Evolutionary conservation across 1,284 basidiomycete genomes (phyloP).

Genomic region (Malassezia equina): DNA sequence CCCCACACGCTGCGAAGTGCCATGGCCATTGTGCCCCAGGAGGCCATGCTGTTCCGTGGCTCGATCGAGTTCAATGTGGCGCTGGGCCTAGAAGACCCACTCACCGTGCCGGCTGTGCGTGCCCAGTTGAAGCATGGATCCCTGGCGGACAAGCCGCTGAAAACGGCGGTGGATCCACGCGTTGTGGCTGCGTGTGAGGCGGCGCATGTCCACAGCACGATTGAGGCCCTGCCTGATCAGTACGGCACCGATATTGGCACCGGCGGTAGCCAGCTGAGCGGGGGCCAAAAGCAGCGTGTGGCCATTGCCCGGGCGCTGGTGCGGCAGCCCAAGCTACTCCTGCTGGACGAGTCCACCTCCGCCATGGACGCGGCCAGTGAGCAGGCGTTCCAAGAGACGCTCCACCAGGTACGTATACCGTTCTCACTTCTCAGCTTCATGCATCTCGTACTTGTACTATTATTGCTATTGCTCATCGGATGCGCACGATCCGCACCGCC

Average conservation of each 20-base stretch:
- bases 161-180: conserved; percentile 19
- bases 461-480: conserved; percentile 40
- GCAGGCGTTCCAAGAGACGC: conserved; percentile 33
- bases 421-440: conserved; percentile 27
- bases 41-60: conserved; percentile 73
- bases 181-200: conserved; percentile 52
- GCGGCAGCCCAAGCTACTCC: conserved; percentile 30
- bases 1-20: conserved; percentile 50
- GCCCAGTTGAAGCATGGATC: conserved; percentile 55
- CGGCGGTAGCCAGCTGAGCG: conserved; percentile 65
- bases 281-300: conserved; percentile 43
- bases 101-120: conserved; percentile 49
- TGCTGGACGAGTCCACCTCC: conserved; percentile 43
- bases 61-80: conserved; percentile 33
- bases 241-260: conserved; percentile 87
- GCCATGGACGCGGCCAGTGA: conserved; percentile 44
- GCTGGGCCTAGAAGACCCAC: conserved; percentile 60
- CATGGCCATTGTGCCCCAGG: conserved; percentile 67
- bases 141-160: conserved; percentile 16
- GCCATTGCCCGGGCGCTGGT: conserved; percentile 44
- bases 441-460: conserved; percentile 35
- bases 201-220: conserved; percentile 58
- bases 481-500: conserved; percentile 41
- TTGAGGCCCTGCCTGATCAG: conserved; percentile 69
- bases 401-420: conserved; percentile 6